These are phyloP conservation scores for Chlorencoelia australis DNA, from an alignment of 2,329 filamentous ascomycete genomes.

Conservation along the genomic window DNA sequence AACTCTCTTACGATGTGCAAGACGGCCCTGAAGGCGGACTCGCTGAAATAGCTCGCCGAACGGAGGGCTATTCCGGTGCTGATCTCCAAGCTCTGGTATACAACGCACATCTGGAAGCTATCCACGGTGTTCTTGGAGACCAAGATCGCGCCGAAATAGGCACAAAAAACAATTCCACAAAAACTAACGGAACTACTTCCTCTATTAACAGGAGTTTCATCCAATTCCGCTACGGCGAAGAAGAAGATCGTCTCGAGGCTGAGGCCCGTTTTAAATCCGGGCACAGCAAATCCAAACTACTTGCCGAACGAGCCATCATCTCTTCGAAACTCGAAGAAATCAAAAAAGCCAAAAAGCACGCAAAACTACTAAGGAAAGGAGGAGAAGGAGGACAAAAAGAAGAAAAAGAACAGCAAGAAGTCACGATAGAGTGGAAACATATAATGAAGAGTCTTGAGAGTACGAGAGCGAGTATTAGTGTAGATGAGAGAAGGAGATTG, in stretches of 20 bases:
- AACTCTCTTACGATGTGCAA: conserved; percentile 55
- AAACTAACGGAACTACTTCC: conserved; percentile 19
- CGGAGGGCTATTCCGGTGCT: conserved; percentile 86
- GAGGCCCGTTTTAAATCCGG: conserved; percentile 32
- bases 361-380: conserved; percentile 19
- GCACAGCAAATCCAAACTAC: conserved; percentile 40
- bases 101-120: conserved; percentile 93
- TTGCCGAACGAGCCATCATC: conserved; percentile 72
- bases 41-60: conserved; percentile 63
- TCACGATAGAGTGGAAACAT: conserved; percentile 77
- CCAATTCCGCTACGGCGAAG: conserved; percentile 72
- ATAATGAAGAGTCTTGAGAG: conserved; percentile 64
- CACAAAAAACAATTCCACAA: conserved; percentile 14
- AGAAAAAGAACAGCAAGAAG: conserved; percentile 48
- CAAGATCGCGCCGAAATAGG: conserved; percentile 33
- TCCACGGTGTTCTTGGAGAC: conserved; percentile 79
- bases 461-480: conserved; percentile 75
- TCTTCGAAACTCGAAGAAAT: conserved; percentile 74
- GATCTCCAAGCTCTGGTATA: conserved; percentile 92
- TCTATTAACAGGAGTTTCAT: conserved; percentile 48
- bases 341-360: conserved; percentile 51
- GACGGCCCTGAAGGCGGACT: conserved; percentile 7
- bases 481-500: conserved; percentile 64
- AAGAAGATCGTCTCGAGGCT: conserved; percentile 37
- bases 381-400: conserved; percentile 28